Base-by-base conservation (phyloP, 2,329 filamentous ascomycete species). In the Emmonsia crescens region DNA sequence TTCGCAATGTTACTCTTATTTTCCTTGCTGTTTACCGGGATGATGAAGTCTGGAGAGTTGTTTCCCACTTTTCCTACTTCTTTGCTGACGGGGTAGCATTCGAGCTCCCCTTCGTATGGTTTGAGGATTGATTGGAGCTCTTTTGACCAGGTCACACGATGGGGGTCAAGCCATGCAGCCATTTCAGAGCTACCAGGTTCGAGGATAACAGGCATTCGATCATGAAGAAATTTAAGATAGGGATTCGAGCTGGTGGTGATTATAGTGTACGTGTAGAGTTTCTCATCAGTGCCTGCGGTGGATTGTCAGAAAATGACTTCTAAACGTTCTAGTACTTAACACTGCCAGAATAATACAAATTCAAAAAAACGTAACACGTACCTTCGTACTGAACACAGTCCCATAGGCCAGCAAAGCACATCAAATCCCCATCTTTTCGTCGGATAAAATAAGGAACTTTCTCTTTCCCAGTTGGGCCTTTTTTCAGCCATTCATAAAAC, bases 401-500 rank as follows among this genome's bases (percentile, higher is more conserved):
- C 91, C 91, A 99, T 4, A 99, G 75, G 0, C 93, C 94, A 12
- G 93, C 93, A 68, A 97, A 86, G 69, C 85, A 93, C 87, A 96
- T 89, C 68, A 96, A 76, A 68, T 85, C 83, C 0, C 89, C 89
- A 71, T 97, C 93, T 67, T 85, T 89, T 33, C 91, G 81, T 75
- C 87, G 92, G 27, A 91, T 83, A 69, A 86, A 96, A 74, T 97
- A 86, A 12, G 94, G 93, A 1, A 93, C 77, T 75, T 90, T 95
- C 60, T 94, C 88, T 67, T 89, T 92, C 6, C 84, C 82, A 1
- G 82, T 81, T 69, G 80, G 60, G 69, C 83, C 87, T 68, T 87
- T 89, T 74, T 93, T 93, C 63, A 95, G 78, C 94, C 94, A 97
- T 75, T 99, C 94, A 70, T 91, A 99, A 75, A 97, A 99, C 1